Evolutionary conservation across 345 rosid genomes (phyloP), one percentile per base, ranked within the genome.

Genomic region (Geranium rotundifolium): DNA sequence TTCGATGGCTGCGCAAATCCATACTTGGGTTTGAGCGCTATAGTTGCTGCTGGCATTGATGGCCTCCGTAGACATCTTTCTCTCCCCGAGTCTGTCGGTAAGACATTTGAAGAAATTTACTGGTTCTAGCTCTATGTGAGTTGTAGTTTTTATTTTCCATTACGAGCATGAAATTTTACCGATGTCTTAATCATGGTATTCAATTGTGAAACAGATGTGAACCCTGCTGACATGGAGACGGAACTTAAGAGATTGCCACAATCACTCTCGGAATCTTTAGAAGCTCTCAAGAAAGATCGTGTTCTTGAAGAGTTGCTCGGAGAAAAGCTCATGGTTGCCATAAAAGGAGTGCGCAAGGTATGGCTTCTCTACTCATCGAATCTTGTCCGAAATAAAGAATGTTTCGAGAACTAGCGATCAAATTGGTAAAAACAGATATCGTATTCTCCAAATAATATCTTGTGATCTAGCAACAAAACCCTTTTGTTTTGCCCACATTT

Each of bases 1-100:
- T 85, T 81, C 67, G 99, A 93, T 80, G 99, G 91, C 17, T 86
- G 90, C 70, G 86, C 96, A 65, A 90, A 93, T 76, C 96, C 97
- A 29, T 71, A 93, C 78, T 71, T 93, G 63, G 86, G 88, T 19
- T 79, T 93, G 79, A 89, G 90, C 19, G 76, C 85, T 56, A 82
- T 93, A 56, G 56, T 81, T 73, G 89, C 96, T 59, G 91, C 91
- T 56, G 99, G 99, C 50, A 84, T 90, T 63, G 97, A 90, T 76
- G 99, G 99, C 65, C 90, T 93, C 46, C 65, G 91, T 23, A 77
- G 70, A 69, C 84, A 83, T 62, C 87, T 87, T 61, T 73, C 19
- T 41, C 79, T 93, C 30, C 99, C 99, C 16, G 82, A 72, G 63
- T 91, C 96, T 68, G 76, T 86, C 63, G 90, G 99, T 93, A 82